Evolutionary conservation across 441 rosid genomes (phyloP).

Genomic region (Syzygium malaccense): DNA sequence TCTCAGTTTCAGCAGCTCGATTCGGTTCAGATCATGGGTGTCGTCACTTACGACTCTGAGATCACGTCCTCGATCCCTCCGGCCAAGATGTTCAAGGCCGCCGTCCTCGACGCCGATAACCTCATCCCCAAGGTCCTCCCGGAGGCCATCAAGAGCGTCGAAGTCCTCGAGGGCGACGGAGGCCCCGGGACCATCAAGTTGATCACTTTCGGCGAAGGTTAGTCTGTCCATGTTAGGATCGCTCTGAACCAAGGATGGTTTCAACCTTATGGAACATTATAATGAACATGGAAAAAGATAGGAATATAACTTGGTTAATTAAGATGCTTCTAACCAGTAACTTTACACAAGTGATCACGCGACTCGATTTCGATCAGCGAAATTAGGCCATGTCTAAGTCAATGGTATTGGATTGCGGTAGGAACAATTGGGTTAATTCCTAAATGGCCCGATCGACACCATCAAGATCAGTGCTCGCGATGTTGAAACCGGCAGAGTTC

Average conservation of each 20-base stretch:
- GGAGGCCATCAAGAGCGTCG: slow-evolving; percentile 4
- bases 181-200: slow-evolving; percentile 11
- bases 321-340: neutral
- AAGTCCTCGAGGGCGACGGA: slow-evolving; percentile 10
- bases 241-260: neutral
- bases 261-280: neutral
- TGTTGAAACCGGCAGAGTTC: neutral
- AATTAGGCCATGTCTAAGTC: neutral
- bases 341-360: neutral
- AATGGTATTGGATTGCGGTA: neutral
- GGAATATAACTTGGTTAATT: neutral
- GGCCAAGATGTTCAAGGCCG: slow-evolving; percentile 15
- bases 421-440: neutral
- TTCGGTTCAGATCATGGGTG: neutral
- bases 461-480: neutral
- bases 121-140: slow-evolving; percentile 14
- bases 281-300: neutral
- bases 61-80: neutral
- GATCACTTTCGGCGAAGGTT: slow-evolving; percentile 11
- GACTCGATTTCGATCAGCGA: neutral
- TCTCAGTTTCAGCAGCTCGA: neutral
- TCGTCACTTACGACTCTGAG: neutral
- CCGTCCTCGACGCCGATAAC: slow-evolving; percentile 5
- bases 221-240: neutral
- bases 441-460: neutral